phyloP scores from a whole-genome alignment of 176 grass and related monocot genomes.

The Raddia distichophylla region DNA sequence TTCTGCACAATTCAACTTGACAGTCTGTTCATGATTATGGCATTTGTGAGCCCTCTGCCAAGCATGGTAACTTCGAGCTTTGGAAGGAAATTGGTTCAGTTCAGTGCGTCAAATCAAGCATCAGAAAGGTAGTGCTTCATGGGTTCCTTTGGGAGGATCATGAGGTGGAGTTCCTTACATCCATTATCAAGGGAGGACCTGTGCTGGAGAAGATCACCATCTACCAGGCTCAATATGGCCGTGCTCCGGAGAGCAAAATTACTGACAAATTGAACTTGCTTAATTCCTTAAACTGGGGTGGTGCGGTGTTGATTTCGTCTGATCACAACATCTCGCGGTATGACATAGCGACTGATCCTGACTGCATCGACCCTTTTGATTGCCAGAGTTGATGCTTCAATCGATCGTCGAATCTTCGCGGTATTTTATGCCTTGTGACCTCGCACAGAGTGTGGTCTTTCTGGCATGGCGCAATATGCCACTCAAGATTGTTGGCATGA shows the following conservation, averaged over 20 bases:
- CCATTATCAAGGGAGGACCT: background rate
- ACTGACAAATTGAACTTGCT: background rate
- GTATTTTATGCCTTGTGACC: background rate
- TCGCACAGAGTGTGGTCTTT: too few relatives aligned
- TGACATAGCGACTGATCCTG: conserved; percentile 1
- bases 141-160: conserved; percentile 1
- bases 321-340: background rate
- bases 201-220: conserved; percentile 3
- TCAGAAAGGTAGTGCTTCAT: conserved; percentile 24
- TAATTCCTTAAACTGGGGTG: background rate
- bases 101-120: conserved; percentile 17
- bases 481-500: background rate
- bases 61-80: background rate
- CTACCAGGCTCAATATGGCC: background rate
- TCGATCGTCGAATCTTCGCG: background rate
- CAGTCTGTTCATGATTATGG: background rate
- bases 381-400: background rate
- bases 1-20: background rate
- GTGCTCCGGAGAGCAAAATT: background rate
- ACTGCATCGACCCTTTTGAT: conserved; percentile 1
- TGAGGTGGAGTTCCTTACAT: conserved; percentile 17
- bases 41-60: background rate
- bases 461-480: background rate
- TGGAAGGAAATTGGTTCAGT: conserved; percentile 4
- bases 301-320: background rate